Base-by-base conservation (phyloP, 495 filamentous ascomycete species). In the Baudoinia panamericana region DNA sequence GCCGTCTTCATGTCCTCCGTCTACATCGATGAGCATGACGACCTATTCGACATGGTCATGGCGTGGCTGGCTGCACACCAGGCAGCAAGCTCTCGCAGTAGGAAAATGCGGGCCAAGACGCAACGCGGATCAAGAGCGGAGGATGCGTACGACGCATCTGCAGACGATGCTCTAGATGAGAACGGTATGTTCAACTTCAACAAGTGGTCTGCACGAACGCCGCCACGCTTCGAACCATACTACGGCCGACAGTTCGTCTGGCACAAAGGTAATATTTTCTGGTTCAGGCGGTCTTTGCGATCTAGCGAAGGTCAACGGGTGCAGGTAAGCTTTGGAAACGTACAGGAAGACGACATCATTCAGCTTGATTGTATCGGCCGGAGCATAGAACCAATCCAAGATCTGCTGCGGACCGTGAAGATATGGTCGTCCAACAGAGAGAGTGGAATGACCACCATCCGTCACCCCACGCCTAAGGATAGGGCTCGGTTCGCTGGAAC, bases 11-110 rank as follows among this genome's bases (percentile, higher is more conserved):
- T 67, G 60, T 64, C 70, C 34, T 68, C 57, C 25, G 61, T 83
- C 39, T 60, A 64, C 26, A 63, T 82, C 46, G 60, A 63, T 39
- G 66, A 63, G 43, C 59, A 60, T 24, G 76, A 82, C 50, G 69
- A 75, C 27, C 72, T 80, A 11, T 78, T 72, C 56, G 46, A 56
- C 9, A 68, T 76, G 41, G 51, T 78, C 27, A 72, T 81, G 61
- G 58, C 65, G 20, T 81, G 73, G 70, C 62, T 80, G 3, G 67
- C 71, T 0, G 51, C 62, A 22, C 73, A 78, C 43, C 67, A 64
- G 28, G 62, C 63, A 15, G 69, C 71, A 1, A 41, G 41, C 5
- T 45, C 41, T 2, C 31, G 40, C n/a, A 28, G 23, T 1, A 66
- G 73, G n/a, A 58, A 63, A 6, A 55, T 80, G 19, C 68, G 68